Percentiles rank a stretch among this genome's conserved stretches.
Evolutionary conservation across 2,329 filamentous ascomycete species (phyloP).

Genomic region (Fusarium caatingaense): DNA sequence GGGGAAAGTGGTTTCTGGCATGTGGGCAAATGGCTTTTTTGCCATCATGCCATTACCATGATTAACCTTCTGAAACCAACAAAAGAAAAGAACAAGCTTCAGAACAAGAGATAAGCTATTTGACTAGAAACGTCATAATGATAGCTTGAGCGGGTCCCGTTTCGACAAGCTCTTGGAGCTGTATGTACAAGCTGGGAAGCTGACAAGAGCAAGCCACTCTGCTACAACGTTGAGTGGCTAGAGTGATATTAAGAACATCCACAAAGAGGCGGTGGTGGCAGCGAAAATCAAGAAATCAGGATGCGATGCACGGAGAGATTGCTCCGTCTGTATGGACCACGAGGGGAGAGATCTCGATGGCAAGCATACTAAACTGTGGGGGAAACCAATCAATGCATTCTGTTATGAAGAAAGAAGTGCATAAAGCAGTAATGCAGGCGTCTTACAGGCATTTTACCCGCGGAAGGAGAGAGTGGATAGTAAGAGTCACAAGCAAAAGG

Average conservation of each 20-base stretch:
- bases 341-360: conserved; percentile 38
- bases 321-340: conserved; percentile 29
- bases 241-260: background rate
- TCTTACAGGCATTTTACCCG: background rate
- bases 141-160: conserved; percentile 14
- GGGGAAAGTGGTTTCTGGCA: conserved; percentile 10
- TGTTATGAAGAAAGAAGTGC: background rate
- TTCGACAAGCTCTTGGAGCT: background rate
- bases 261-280: conserved; percentile 19
- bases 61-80: background rate
- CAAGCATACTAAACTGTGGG: conserved; percentile 4
- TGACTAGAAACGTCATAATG: conserved; percentile 3
- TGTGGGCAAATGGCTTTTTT: conserved; percentile 1
- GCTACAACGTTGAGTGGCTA: conserved; percentile 8
- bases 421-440: conserved; percentile 1
- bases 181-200: background rate
- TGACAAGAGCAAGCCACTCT: conserved; percentile 10
- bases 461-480: background rate
- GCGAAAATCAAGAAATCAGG: conserved; percentile 17
- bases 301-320: conserved; percentile 20
- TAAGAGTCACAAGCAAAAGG: background rate
- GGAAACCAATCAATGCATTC: conserved; percentile 11
- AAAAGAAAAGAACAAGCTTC: conserved; percentile 11
- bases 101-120: conserved; percentile 1
- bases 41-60: background rate